phyloP scores from a whole-genome alignment of 2,329 filamentous ascomycete species.

The Cercospora citrullina region DNA sequence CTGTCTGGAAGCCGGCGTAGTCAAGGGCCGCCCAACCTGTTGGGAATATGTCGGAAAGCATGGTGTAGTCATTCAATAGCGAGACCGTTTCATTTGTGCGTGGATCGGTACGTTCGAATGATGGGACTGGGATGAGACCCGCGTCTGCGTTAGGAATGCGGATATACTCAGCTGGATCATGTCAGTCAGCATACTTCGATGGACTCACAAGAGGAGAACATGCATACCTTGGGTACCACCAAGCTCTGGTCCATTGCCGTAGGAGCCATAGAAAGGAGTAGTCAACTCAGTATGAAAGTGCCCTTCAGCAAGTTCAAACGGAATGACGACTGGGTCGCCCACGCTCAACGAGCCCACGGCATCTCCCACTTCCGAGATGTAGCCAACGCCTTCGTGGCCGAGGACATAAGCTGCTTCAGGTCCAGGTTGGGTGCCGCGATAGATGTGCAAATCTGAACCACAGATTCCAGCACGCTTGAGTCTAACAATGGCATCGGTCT shows the following conservation, averaged over 20 bases:
- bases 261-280: not conserved
- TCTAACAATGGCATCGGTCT: not conserved
- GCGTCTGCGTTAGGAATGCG: not conserved
- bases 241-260: not conserved
- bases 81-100: not conserved
- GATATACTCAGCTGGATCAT: not conserved
- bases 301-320: not conserved
- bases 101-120: not conserved
- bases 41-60: constrained; percentile 7
- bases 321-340: not conserved
- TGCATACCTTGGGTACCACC: not conserved
- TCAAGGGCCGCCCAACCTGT: constrained; percentile 10
- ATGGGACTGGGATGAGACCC: not conserved
- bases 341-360: not conserved
- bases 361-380: constrained; percentile 2
- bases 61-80: not conserved
- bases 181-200: not conserved
- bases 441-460: not conserved
- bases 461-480: not conserved
- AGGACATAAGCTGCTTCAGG: not conserved
- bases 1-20: not conserved
- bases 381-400: constrained; percentile 2
- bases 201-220: not conserved
- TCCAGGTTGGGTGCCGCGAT: not conserved
- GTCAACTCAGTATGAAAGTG: not conserved